These are phyloP conservation scores for Suillus ampliporus DNA, from an alignment of 768 basidiomycete genomes.

Conservation along the genomic window DNA sequence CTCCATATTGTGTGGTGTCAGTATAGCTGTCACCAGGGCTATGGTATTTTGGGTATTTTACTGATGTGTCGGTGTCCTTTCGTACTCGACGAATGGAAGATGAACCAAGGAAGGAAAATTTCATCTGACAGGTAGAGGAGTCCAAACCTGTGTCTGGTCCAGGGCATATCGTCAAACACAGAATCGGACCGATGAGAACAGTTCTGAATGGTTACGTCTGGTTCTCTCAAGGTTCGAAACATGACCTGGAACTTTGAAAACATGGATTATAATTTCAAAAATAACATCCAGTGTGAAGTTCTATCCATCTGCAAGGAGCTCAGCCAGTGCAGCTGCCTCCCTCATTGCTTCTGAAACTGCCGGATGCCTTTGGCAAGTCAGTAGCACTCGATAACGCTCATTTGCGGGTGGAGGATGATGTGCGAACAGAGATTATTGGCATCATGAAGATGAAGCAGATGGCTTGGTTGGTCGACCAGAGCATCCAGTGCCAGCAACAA, in stretches of 20 bases:
- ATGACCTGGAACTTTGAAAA: neutral
- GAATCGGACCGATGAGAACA: neutral
- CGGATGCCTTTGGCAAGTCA: neutral
- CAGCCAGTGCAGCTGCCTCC: too few relatives aligned
- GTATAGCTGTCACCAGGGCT: constrained; percentile 1
- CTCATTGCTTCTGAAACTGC: too few relatives aligned
- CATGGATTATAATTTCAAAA: neutral
- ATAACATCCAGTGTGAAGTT: neutral
- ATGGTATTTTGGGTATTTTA: neutral
- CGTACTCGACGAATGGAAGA: too few relatives aligned
- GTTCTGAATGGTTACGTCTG: neutral
- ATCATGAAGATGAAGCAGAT: neutral
- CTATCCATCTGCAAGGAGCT: neutral
- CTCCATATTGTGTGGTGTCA: too few relatives aligned
- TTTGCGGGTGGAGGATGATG: neutral
- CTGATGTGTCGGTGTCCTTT: too few relatives aligned
- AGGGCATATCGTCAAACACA: neutral
- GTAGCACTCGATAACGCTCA: neutral
- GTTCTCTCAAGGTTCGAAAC: neutral
- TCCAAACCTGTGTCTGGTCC: neutral
- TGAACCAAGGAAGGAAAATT: too few relatives aligned
- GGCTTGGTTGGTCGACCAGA: neutral
- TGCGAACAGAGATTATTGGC: neutral
- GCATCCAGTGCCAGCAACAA: neutral
- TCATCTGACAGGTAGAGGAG: too few relatives aligned